Base-by-base conservation (phyloP, 23 red algal genomes). In the Gracilaria vermiculophylla region DNA sequence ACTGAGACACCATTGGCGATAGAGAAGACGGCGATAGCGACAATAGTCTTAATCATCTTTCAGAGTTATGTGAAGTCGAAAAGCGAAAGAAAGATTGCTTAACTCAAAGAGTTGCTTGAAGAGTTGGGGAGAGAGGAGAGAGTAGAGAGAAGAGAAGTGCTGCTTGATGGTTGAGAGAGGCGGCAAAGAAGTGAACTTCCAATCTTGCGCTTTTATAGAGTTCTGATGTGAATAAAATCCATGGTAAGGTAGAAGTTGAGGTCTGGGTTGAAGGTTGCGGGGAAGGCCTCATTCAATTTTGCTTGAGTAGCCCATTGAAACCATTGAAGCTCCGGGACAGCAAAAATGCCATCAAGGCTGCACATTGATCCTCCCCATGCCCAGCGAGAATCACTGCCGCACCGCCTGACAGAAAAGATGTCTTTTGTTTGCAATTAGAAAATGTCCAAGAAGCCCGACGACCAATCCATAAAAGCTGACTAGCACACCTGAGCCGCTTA, bases 31-130 rank as follows among this genome's bases (percentile, higher is more conserved):
- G 84, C 84, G 23, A 76, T 34, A 40, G 58, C 54, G 48, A 47
- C 43, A 52, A 88, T 19, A 47, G 62, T 88, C 67, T 72, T 88
- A 41, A 88, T 78, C 3, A 40, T 78, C 28, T n/a, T 67, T 70
- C 19, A 28, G 40, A 47, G 47, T 10, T 53, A 14, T 55, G 81
- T 19, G 28, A 24, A 83, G 79, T 5, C 0, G 17, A 83, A 31
- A 64, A 44, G 35, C 4, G 29, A 67, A 82, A 57, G 32, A 32
- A 48, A 5, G 23, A 51, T 76, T 76, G 70, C 43, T 6, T 21
- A 51, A 76, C 24, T 51, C 48, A 28, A 27, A 40, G 69, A 74
- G 41, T 4, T 50, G 69, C 7, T 43, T 50, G 45, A 74, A n/a
- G 31, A n/a, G n/a, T n/a, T n/a, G n/a, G n/a, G n/a, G n/a, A n/a